These are phyloP conservation scores for Fraxinus dipetala DNA, from an alignment of 305 asterid species.

Conservation along the genomic window DNA sequence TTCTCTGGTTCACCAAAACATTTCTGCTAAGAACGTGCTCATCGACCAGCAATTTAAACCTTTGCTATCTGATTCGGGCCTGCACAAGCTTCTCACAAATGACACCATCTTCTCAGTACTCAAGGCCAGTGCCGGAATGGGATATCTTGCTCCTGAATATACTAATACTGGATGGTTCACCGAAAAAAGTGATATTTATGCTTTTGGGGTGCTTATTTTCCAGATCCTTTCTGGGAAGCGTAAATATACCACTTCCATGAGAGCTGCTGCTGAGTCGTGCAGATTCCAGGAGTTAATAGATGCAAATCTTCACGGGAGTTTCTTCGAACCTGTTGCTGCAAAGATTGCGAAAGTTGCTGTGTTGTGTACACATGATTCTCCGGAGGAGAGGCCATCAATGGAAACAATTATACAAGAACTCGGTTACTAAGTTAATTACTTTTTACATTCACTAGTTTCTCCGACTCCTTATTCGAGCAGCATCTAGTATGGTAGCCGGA, in stretches of 20 bases:
- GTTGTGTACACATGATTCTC: slow-evolving; percentile 58
- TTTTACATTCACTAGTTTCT: slow-evolving; percentile 2
- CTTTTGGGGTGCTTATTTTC: slow-evolving; percentile 78
- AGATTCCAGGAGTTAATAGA: slow-evolving; percentile 57
- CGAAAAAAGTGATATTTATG: slow-evolving; percentile 77
- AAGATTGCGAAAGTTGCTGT: slow-evolving; percentile 53
- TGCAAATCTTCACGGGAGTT: slow-evolving; percentile 45
- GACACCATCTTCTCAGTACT: slow-evolving; percentile 79
- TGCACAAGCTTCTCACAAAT: slow-evolving; percentile 77
- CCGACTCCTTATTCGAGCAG: slow-evolving; percentile 3
- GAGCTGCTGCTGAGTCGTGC: slow-evolving; percentile 50
- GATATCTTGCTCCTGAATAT: slow-evolving; percentile 91
- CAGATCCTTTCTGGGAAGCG: slow-evolving; percentile 78
- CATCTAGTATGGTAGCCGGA: slow-evolving; percentile 14
- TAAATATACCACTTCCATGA: slow-evolving; percentile 37
- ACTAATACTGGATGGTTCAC: slow-evolving; percentile 79
- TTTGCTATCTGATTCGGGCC: slow-evolving; percentile 68
- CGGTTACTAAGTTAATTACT: slow-evolving; percentile 19
- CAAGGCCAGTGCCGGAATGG: slow-evolving; percentile 91
- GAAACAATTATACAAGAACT: slow-evolving; percentile 49
- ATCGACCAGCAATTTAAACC: slow-evolving; percentile 57
- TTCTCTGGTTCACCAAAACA: slow-evolving; percentile 75
- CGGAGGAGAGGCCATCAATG: slow-evolving; percentile 74
- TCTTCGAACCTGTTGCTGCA: slow-evolving; percentile 50
- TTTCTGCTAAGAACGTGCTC: slow-evolving; percentile 73